A percentile compares a stretch with the other conserved stretches of the same genome.
Evolutionary conservation across 768 basidiomycete species (phyloP).

Genomic region (Rhodotorula babjevae): DNA sequence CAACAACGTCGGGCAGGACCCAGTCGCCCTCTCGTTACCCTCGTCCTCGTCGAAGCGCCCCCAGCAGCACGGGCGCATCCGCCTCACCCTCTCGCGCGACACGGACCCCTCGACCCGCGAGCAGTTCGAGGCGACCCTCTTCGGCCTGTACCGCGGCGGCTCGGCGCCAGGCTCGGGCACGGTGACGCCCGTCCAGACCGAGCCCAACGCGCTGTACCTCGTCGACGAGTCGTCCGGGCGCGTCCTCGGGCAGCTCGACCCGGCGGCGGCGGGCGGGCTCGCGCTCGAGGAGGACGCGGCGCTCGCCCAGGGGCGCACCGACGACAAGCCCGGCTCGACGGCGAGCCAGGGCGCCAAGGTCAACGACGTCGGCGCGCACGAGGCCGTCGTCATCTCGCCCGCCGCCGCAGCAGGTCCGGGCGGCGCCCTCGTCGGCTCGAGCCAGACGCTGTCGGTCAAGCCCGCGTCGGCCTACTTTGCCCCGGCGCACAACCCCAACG

Average conservation of each 20-base stretch:
- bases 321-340: not conserved
- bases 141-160: not conserved
- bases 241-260: constrained; percentile 23
- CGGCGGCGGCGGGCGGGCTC: not conserved
- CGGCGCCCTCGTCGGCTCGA: not conserved
- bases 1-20: constrained; percentile 12
- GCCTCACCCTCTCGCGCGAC: not conserved
- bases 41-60: not conserved
- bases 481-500: constrained; percentile 17
- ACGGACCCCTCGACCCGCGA: constrained; percentile 11
- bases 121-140: constrained; percentile 16
- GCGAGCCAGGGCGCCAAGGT: not conserved
- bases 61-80: not conserved
- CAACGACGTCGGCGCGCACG: constrained; percentile 16
- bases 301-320: not conserved
- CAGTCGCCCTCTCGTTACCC: not conserved
- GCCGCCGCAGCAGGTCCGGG: not conserved
- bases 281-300: constrained; percentile 13
- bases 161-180: not conserved
- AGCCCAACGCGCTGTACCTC: constrained; percentile 24
- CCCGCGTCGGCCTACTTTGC: constrained; percentile 22
- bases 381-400: constrained; percentile 33
- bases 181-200: not conserved
- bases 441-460: constrained; percentile 5
- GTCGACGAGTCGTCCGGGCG: constrained; percentile 18